Evolutionary conservation across 148 eudicot genomes (phyloP).

Genomic region (Diospyros lotus): DNA sequence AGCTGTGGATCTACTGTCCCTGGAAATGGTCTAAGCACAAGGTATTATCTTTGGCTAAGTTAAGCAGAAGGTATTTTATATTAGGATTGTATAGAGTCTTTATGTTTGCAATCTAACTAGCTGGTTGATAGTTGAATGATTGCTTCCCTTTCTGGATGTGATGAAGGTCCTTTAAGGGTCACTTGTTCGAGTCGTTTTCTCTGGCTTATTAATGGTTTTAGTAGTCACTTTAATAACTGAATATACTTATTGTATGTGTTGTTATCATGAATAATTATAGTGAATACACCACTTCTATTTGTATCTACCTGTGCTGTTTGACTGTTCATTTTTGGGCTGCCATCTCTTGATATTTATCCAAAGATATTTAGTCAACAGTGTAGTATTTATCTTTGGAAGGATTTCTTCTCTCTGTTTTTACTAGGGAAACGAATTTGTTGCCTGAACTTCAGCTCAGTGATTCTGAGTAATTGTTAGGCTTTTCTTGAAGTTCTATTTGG

Average conservation of each 20-base stretch:
- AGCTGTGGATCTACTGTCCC: constrained; percentile 91
- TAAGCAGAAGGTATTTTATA: no score
- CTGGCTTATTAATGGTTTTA: background rate
- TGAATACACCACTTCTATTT: background rate
- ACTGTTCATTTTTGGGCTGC: background rate
- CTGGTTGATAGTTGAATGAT: background rate
- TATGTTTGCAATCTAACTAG: background rate
- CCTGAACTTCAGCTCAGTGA: background rate
- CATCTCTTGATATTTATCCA: background rate
- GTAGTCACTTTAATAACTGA: background rate
- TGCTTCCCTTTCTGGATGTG: background rate
- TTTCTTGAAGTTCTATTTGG: background rate
- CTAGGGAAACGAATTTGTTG: background rate
- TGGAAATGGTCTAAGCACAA: constrained; percentile 86
- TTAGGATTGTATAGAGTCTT: no score
- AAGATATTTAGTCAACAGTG: background rate
- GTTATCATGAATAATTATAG: background rate
- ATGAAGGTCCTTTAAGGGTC: background rate
- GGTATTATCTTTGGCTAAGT: constrained; percentile 34
- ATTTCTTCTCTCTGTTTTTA: background rate
- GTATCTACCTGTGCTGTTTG: background rate
- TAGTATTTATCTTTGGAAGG: background rate
- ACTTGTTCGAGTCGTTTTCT: background rate
- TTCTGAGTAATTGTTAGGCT: background rate
- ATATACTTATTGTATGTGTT: background rate